A percentile compares a stretch with the other conserved stretches of the same genome.
phyloP scores from a whole-genome alignment of 805 yeast species.

The Wickerhamiella sergipiensis region DNA sequence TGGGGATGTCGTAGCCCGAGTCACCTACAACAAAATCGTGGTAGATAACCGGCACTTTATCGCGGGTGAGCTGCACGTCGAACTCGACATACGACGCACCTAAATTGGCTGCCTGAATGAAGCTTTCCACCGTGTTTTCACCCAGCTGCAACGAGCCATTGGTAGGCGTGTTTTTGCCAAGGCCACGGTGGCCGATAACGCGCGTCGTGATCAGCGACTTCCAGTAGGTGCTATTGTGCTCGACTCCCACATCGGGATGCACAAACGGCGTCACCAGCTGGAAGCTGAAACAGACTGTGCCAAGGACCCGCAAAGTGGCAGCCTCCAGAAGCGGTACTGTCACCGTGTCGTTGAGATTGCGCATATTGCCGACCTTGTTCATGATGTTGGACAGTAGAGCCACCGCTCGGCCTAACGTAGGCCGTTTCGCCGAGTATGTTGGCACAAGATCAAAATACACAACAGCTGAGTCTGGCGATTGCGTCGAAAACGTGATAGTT shows the following conservation, averaged over 20 bases:
- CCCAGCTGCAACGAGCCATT: conserved; percentile 79
- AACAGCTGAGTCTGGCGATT: conserved; percentile 29
- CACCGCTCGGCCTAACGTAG: conserved; percentile 70
- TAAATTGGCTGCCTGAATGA: conserved; percentile 87
- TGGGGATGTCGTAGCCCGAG: conserved; percentile 89
- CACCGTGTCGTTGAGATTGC: conserved; percentile 50
- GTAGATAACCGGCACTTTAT: conserved; percentile 79
- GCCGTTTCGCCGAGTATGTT: conserved; percentile 40
- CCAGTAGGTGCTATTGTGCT: conserved; percentile 74
- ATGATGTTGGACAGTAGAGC: conserved; percentile 53
- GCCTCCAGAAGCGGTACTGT: conserved; percentile 60
- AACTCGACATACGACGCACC: conserved; percentile 96
- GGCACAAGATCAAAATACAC: conserved; percentile 81
- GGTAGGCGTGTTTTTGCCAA: conserved; percentile 70
- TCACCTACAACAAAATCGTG: conserved; percentile 93
- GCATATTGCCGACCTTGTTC: conserved; percentile 22
- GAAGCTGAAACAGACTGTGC: conserved; percentile 63
- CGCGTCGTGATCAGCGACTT: conserved; percentile 75
- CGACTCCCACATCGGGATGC: conserved; percentile 54
- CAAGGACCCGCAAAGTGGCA: conserved; percentile 59
- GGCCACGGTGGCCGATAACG: conserved; percentile 91
- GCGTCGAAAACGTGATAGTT: conserved; percentile 58
- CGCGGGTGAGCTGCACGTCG: conserved; percentile 91
- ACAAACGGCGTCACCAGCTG: conserved; percentile 56
- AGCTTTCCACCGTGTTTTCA: conserved; percentile 88